Base-by-base conservation (phyloP, 768 basidiomycete species). In the Lactarius deliciosus region DNA sequence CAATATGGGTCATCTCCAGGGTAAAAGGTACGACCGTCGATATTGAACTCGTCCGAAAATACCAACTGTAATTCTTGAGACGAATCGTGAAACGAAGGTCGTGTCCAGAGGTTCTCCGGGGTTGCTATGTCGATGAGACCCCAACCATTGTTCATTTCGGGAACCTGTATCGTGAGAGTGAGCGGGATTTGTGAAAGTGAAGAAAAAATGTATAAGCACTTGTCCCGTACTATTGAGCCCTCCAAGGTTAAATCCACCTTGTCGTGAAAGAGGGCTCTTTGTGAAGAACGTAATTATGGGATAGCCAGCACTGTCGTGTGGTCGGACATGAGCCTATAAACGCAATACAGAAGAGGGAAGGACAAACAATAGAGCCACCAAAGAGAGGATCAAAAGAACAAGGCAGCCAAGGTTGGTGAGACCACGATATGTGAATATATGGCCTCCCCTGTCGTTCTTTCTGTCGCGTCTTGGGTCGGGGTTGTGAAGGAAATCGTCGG, bases 1-100 rank as follows among this genome's bases (percentile, higher is more conserved):
- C 81, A 82, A 70, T 80, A 86, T 0, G 85, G 84, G 70, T 86
- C 84, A 70, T 85, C 83, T 53, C 92, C 92, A 59, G 88, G 88
- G 75, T 90, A 93, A 75, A 96, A 96, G 0, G 89, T 83, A 45
- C 95, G 85, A 15, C 90, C 88, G 1, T 89, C 86, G 9, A 77
- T 78, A 63, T 96, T 87, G 77, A 96, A 96, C 76, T 96, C 95
- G 75, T 96, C 94, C 58, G 90, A 91, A 74, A 92, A 96, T 5
- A 94, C 85, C 15, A 96, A 81, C 66, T 88, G 86, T 77, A 89
- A 72, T 71, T 82, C 60, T 64, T 82, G 85, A 56, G 79, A 76
- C 5, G 89, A 87, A 69, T 92, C 88, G 41, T 79, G 78, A 71
- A 85, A 81, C 5, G 87, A 86, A 0, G 81, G 32, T 71, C 84